Evolutionary conservation across 805 yeast genomes (phyloP), one percentile per base, ranked within the genome.

Genomic region (Candida stauntonica): DNA sequence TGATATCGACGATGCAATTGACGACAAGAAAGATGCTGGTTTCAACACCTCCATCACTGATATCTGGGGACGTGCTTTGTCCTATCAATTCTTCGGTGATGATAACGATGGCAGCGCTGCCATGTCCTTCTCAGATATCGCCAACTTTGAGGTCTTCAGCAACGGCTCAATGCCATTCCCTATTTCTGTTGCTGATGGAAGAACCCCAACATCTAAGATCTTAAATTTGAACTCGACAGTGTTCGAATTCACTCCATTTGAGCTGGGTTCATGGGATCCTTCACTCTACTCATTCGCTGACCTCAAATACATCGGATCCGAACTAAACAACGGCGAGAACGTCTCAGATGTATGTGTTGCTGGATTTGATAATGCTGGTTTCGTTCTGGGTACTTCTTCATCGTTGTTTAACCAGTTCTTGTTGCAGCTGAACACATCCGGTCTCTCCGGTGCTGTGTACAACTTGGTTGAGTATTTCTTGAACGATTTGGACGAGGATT

Each of bases 201-300:
- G 86, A 61, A 65, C 72, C n/a, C 86, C 86, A 9, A 77, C 76
- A 19, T 69, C 82, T 4, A 5, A 45, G 5, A 68, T 82, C 34
- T 63, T 83, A 35, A 69, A 73, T 43, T 56, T 62, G 23, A 87
- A 86, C 64, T 79, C 94, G 7, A 85, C 95, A 1, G 72, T 70
- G 36, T 75, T 79, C 46, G 77, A 79, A 47, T 60, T 76, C 48
- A 72, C 70, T 35, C 89, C 94, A 12, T 80, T 66, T 51, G 85
- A 81, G 55, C 62, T 87, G 54, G 96, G 96, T 12, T 79, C 94
- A 5, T 87, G 95, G 95, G 96, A 88, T 55, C 83, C 86, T 12
- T 66, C 81, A 2, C 61, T 85, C 38, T 67, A 72, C 39, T 64
- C 81, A 3, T 87, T 88, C 60, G 68, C 79, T 11, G 80, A 82